phyloP scores from a whole-genome alignment of 805 yeast genomes.

The Candida koratica region DNA sequence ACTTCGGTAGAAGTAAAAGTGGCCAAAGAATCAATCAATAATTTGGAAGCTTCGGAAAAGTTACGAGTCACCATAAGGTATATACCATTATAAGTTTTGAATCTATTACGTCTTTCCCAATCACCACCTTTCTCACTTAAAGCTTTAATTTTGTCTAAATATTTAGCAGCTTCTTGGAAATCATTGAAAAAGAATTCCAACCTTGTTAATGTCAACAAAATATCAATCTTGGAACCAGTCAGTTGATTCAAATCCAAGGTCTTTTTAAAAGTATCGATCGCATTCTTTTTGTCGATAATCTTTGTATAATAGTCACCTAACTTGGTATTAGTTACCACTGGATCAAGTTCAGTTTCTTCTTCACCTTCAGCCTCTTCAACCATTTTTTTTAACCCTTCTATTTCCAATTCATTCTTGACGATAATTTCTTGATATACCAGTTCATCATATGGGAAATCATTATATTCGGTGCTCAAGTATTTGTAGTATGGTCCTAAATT shows the following conservation, averaged over 20 bases:
- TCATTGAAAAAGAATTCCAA: constrained; percentile 89
- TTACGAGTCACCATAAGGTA: constrained; percentile 80
- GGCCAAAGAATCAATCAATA: constrained; percentile 86
- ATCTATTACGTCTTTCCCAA: constrained; percentile 97
- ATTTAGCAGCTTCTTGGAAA: constrained; percentile 60
- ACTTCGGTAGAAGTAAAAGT: constrained; percentile 93
- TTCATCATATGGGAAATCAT: constrained; percentile 56
- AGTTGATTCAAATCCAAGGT: constrained; percentile 79
- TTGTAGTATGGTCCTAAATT: constrained; percentile 81
- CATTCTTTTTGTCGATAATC: constrained; percentile 77
- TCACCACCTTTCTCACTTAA: constrained; percentile 96
- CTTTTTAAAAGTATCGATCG: constrained; percentile 60
- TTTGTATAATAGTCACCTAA: constrained; percentile 85
- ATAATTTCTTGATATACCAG: constrained; percentile 47
- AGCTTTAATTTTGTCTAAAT: constrained; percentile 65
- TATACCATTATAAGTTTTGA: constrained; percentile 86
- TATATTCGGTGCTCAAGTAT: constrained; percentile 44
- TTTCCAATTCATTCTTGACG: constrained; percentile 51
- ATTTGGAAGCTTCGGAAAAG: constrained; percentile 77
- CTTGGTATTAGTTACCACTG: constrained; percentile 68
- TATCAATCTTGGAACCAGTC: constrained; percentile 87
- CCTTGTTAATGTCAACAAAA: constrained; percentile 74
- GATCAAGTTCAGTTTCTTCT: constrained; percentile 84
- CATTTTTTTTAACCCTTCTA: constrained; percentile 50
- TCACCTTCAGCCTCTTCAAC: constrained; percentile 55